A percentile compares a stretch with the other conserved stretches of the same genome.
Evolutionary conservation across 2,329 filamentous ascomycete species (phyloP).

Genomic region (Alternaria brassicicola): DNA sequence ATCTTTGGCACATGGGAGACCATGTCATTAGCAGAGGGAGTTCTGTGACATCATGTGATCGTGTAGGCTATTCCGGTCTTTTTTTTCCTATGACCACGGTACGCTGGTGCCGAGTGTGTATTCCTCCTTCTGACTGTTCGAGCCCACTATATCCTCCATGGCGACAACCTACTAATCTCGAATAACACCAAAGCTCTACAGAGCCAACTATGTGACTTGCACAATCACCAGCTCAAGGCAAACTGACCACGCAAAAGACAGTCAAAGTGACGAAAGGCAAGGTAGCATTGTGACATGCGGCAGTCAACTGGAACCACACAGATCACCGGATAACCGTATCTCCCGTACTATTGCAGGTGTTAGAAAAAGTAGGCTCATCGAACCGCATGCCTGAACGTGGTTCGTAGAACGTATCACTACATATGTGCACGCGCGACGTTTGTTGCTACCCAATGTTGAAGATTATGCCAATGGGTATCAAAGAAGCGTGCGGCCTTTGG

Average conservation of each 20-base stretch:
- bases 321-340: neutral
- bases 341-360: neutral
- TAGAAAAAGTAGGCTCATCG: neutral
- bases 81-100: neutral
- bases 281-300: neutral
- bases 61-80: neutral
- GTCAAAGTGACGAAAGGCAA: neutral
- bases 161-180: neutral
- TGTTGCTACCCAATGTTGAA: neutral
- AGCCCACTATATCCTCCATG: neutral
- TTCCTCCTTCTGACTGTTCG: neutral
- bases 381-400: neutral
- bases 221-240: neutral
- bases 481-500: neutral
- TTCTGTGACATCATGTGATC: neutral
- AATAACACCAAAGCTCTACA: neutral
- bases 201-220: neutral
- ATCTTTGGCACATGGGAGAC: neutral
- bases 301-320: neutral
- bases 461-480: neutral
- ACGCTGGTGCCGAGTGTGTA: neutral
- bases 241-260: neutral
- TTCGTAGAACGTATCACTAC: constrained; percentile 7
- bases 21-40: neutral
- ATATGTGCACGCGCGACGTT: neutral